phyloP scores from a whole-genome alignment of 2,329 filamentous ascomycete species.

The Exophiala alcalophila region DNA sequence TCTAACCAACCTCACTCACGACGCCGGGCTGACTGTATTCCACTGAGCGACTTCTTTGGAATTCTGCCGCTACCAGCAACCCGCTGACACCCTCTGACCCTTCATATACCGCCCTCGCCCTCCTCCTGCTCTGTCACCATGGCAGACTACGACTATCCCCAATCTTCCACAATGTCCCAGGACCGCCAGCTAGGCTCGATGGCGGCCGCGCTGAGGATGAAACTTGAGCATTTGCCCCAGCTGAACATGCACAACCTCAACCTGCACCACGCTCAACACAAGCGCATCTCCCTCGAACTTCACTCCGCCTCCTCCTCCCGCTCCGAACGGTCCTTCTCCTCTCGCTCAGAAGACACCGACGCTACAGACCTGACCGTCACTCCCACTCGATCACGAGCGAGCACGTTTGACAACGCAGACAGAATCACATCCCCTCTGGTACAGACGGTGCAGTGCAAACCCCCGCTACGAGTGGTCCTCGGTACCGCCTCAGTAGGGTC shows the following conservation, averaged over 20 bases:
- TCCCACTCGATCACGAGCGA: slow-evolving; percentile 29
- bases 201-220: slow-evolving; percentile 28
- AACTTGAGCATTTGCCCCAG: slow-evolving; percentile 26
- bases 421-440: slow-evolving; percentile 17
- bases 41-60: slow-evolving; percentile 1
- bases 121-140: slow-evolving; percentile 10
- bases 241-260: slow-evolving; percentile 24
- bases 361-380: slow-evolving; percentile 29
- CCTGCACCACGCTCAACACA: slow-evolving; percentile 15
- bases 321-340: slow-evolving; percentile 27
- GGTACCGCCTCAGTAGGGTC: slow-evolving; percentile 33
- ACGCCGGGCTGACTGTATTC: slow-evolving; percentile 21
- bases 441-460: slow-evolving; percentile 26
- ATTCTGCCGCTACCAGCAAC: neutral
- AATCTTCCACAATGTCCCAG: slow-evolving; percentile 25
- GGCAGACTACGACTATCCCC: slow-evolving; percentile 23
- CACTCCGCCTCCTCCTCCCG: slow-evolving; percentile 27
- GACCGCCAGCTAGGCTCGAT: slow-evolving; percentile 28
- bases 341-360: slow-evolving; percentile 28
- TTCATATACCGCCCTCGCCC: slow-evolving; percentile 3
- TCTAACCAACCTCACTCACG: neutral
- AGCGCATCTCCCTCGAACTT: slow-evolving; percentile 19
- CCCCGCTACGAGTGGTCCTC: slow-evolving; percentile 30
- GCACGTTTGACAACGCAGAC: slow-evolving; percentile 28
- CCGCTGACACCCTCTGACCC: neutral